Percentiles rank a stretch among this genome's conserved stretches.
Conservation (phyloP, 441 rosid species). For the Jatropha multifida region DNA sequence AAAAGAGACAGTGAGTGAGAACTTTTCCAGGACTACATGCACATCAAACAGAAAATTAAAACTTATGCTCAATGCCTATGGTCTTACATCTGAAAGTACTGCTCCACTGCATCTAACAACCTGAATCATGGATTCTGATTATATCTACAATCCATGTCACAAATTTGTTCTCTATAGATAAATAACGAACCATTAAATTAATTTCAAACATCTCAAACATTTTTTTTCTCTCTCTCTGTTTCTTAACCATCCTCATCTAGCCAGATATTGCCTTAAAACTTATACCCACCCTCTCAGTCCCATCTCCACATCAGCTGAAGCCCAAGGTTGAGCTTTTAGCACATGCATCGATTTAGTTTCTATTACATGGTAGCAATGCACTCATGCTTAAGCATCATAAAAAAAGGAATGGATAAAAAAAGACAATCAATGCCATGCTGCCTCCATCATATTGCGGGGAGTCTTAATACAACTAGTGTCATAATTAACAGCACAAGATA, state of each 20-base stretch:
- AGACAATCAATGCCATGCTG: background rate
- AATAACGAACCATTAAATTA: background rate
- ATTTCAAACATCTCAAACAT: background rate
- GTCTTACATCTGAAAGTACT: background rate
- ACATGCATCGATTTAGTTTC: background rate
- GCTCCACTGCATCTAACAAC: background rate
- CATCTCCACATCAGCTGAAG: conserved; percentile 3
- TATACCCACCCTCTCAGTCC: background rate
- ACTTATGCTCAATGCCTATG: background rate
- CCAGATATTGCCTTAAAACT: background rate
- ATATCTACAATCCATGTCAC: background rate
- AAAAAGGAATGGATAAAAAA: background rate
- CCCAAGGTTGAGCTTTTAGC: background rate
- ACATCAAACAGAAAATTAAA: background rate
- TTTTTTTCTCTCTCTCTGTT: background rate
- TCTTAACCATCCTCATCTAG: background rate
- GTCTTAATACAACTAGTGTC: background rate
- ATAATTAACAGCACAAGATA: background rate
- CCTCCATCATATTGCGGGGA: background rate
- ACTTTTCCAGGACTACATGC: too few species aligned
- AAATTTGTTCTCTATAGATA: background rate
- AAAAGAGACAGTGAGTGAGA: too few species aligned
- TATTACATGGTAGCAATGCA: background rate
- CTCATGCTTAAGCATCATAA: background rate
- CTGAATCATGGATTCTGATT: background rate